phyloP scores from a whole-genome alignment of 805 yeast genomes.

The Kodamaea sagamina region DNA sequence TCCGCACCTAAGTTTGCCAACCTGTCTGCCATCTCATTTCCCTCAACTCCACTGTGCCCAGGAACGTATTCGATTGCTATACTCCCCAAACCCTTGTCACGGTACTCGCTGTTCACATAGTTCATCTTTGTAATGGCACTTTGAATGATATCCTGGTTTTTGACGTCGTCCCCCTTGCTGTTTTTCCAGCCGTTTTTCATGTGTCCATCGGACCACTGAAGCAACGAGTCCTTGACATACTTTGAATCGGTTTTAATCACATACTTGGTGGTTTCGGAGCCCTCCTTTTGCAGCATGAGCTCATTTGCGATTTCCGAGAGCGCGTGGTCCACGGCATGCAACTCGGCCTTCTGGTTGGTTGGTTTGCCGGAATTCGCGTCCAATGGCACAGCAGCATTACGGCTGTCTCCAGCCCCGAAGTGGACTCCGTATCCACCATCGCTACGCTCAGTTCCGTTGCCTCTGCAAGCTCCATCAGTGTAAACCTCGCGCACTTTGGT shows the following conservation, averaged over 20 bases:
- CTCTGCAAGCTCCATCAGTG: constrained; percentile 78
- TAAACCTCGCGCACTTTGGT: constrained; percentile 39
- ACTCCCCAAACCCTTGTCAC: constrained; percentile 31
- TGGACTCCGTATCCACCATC: constrained; percentile 76
- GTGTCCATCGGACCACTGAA: constrained; percentile 63
- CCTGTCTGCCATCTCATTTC: constrained; percentile 76
- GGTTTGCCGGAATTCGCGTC: constrained; percentile 37
- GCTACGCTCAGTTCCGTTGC: constrained; percentile 51
- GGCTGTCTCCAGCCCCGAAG: constrained; percentile 55
- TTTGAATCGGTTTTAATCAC: constrained; percentile 69
- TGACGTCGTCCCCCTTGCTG: constrained; percentile 46
- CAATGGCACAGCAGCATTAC: constrained; percentile 59
- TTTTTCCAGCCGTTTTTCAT: constrained; percentile 53
- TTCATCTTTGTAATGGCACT: constrained; percentile 25
- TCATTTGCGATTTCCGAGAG: constrained; percentile 36
- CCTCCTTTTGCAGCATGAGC: too few species aligned
- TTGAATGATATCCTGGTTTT: constrained; percentile 54
- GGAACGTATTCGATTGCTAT: constrained; percentile 60
- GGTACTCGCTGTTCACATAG: constrained; percentile 40
- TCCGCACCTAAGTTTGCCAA: constrained; percentile 53
- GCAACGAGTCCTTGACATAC: constrained; percentile 59
- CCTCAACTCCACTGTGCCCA: constrained; percentile 70
- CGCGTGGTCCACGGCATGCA: constrained; percentile 65
- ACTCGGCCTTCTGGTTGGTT: constrained; percentile 83
- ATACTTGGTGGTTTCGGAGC: constrained; percentile 24